Evolutionary conservation across 1,284 basidiomycete species (phyloP).

Genomic region (Sutorius eximius): DNA sequence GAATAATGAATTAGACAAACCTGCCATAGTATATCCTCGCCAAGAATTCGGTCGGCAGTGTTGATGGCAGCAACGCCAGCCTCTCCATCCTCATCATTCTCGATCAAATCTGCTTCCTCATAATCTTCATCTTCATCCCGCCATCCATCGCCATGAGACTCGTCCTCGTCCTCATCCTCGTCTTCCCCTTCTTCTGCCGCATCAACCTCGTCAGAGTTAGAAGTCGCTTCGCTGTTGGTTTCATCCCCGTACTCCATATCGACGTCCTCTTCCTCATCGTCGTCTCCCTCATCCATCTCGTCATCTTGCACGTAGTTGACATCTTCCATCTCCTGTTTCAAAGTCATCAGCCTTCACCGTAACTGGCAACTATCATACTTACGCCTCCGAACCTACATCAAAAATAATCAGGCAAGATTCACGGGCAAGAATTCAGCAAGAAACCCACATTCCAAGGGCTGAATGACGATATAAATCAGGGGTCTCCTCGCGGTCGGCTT

Average conservation of each 20-base stretch:
- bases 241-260: conserved; percentile 87
- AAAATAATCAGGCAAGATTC: not conserved
- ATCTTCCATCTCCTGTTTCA: conserved; percentile 77
- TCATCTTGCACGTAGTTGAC: conserved; percentile 67
- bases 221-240: conserved; percentile 77
- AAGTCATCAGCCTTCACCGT: conserved; percentile 4
- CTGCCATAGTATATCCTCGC: conserved; percentile 73
- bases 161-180: conserved; percentile 58
- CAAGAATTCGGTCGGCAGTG: conserved; percentile 41
- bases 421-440: not conserved
- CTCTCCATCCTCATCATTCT: conserved; percentile 55
- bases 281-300: conserved; percentile 80
- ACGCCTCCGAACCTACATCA: conserved; percentile 72
- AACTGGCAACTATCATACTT: conserved; percentile 37
- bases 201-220: conserved; percentile 62
- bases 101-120: conserved; percentile 56
- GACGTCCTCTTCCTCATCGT: conserved; percentile 78
- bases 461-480: conserved; percentile 97
- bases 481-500: conserved; percentile 69
- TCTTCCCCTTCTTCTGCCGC: conserved; percentile 63
- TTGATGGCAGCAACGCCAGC: conserved; percentile 43
- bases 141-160: conserved; percentile 66
- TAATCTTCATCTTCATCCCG: conserved; percentile 64
- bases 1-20: conserved; percentile 41
- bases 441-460: conserved; percentile 87